Percentiles rank a stretch among this genome's conserved stretches.
These are phyloP conservation scores for Kurtzmaniella quercitrusa DNA, from an alignment of 1,139 yeast genomes.

Conservation along the genomic window DNA sequence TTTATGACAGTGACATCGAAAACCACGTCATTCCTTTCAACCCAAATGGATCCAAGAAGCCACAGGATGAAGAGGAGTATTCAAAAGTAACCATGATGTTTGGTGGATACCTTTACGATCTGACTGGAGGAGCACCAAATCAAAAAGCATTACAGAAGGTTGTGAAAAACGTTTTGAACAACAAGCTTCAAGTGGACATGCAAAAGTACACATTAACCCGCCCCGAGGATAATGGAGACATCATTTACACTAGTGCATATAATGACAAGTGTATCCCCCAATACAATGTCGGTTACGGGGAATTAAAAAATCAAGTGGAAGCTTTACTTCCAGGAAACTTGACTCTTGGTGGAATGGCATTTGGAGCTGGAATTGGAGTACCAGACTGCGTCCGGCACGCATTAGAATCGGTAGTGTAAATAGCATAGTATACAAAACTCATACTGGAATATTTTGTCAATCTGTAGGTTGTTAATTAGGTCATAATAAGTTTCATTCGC, in stretches of 20 bases:
- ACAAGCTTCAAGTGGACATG: constrained; percentile 48
- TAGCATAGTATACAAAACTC: background rate
- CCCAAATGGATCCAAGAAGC: background rate
- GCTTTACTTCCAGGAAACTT: constrained; percentile 32
- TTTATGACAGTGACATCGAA: constrained; percentile 84
- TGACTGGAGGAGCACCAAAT: background rate
- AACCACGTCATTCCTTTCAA: constrained; percentile 33
- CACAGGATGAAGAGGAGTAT: constrained; percentile 1
- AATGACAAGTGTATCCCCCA: constrained; percentile 74
- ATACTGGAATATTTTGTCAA: too few relatives aligned
- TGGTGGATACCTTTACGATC: constrained; percentile 66
- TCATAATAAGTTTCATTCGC: background rate
- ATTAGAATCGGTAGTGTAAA: constrained; percentile 25
- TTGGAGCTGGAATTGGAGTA: constrained; percentile 81
- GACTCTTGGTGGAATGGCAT: constrained; percentile 76
- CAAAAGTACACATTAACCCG: constrained; percentile 23
- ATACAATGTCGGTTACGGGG: constrained; percentile 67
- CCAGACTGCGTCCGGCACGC: constrained; percentile 79
- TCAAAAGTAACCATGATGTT: constrained; percentile 78
- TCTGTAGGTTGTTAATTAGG: background rate
- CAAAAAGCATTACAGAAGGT: constrained; percentile 13
- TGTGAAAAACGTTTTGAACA: constrained; percentile 44
- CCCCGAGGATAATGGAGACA: constrained; percentile 18
- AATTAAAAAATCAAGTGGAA: constrained; percentile 31
- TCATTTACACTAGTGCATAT: constrained; percentile 32